These are phyloP conservation scores for Malus fusca DNA, from an alignment of 306 rosid species.

Conservation along the genomic window DNA sequence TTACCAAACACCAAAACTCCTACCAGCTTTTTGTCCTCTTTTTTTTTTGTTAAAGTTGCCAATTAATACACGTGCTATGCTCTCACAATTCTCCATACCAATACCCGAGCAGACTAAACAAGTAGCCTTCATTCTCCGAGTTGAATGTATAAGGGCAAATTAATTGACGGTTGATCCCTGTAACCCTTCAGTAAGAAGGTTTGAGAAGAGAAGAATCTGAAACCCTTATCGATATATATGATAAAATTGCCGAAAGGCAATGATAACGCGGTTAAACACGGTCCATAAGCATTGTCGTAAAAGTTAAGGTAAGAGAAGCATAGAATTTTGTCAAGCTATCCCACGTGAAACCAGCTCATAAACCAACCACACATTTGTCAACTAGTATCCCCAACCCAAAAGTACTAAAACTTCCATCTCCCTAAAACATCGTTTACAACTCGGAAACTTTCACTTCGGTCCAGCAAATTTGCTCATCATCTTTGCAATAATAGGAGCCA, in stretches of 20 bases:
- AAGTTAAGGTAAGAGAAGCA: neutral
- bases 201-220: neutral
- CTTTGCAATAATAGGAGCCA: slow-evolving; percentile 81
- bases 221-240: neutral
- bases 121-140: neutral
- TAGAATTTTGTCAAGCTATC: neutral
- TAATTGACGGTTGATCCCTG: neutral
- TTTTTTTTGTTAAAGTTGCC: too few species aligned
- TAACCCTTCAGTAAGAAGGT: neutral
- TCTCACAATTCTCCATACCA: too few species aligned
- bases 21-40: too few species aligned
- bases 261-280: neutral
- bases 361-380: neutral
- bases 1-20: too few species aligned
- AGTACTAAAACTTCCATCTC: neutral
- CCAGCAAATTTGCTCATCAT: slow-evolving; percentile 88
- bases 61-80: too few species aligned
- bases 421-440: neutral
- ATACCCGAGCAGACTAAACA: too few species aligned
- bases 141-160: neutral
- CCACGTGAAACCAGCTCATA: neutral
- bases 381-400: neutral
- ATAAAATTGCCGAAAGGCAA: neutral
- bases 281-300: neutral
- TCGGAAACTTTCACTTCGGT: slow-evolving; percentile 24